A percentile compares a stretch with the other conserved stretches of the same genome.
Conservation (phyloP, 2,329 filamentous ascomycete species). For the Aspergillus persii region DNA sequence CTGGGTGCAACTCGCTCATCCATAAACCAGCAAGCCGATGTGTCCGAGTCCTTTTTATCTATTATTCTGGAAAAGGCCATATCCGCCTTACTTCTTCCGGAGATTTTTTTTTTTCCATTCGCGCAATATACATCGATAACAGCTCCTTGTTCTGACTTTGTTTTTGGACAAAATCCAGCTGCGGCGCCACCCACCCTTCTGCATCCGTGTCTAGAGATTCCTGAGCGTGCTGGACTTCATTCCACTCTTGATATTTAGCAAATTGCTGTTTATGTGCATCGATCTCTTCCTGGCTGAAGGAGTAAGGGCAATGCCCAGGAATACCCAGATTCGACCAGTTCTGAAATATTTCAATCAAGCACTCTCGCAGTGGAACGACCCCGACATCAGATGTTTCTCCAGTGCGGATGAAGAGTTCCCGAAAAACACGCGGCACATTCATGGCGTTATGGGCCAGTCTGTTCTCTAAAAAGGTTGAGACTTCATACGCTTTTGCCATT, state of each 20-base stretch:
- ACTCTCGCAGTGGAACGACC: constrained; percentile 31
- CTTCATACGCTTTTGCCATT: constrained; percentile 31
- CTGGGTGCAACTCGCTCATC: no score
- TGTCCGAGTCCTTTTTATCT: not conserved
- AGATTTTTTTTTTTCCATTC: constrained; percentile 16
- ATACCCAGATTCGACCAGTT: constrained; percentile 28
- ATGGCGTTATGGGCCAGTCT: constrained; percentile 22
- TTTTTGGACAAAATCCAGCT: constrained; percentile 27
- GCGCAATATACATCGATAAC: constrained; percentile 18
- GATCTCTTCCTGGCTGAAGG: constrained; percentile 28
- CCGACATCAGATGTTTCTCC: constrained; percentile 29
- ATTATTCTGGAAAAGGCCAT: constrained; percentile 19
- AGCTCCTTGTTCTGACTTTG: constrained; percentile 27
- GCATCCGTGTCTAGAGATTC: constrained; percentile 32
- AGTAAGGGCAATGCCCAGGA: constrained; percentile 26
- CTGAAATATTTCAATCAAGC: constrained; percentile 31
- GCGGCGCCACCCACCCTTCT: constrained; percentile 36
- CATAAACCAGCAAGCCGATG: no score
- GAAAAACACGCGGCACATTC: constrained; percentile 27
- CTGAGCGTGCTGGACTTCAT: constrained; percentile 23
- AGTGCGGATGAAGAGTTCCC: constrained; percentile 33
- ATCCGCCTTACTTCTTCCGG: constrained; percentile 18
- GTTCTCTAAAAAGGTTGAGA: constrained; percentile 22
- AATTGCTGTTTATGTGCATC: constrained; percentile 29
- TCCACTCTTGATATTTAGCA: constrained; percentile 28